These are phyloP conservation scores for Blastobotrys niveus DNA, from an alignment of 1,139 yeast genomes.

Conservation along the genomic window DNA sequence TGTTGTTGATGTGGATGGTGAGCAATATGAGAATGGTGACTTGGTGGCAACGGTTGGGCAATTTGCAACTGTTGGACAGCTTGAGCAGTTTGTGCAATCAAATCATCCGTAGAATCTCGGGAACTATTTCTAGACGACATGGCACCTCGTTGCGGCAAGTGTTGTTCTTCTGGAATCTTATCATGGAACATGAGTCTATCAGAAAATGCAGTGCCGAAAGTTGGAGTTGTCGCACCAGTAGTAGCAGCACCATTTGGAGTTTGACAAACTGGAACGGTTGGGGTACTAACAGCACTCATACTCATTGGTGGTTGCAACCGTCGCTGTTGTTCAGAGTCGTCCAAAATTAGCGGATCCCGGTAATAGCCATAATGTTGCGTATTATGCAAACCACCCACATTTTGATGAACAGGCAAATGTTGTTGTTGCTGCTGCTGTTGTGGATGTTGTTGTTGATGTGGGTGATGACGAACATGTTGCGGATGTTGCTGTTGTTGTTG, in stretches of 20 bases:
- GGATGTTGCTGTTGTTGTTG: background rate
- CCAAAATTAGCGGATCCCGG: conserved; percentile 5
- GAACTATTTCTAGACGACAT: background rate
- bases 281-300: conserved; percentile 3
- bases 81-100: conserved; percentile 9
- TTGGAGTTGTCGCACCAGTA: background rate
- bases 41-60: conserved; percentile 2
- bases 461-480: background rate
- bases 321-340: background rate
- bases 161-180: conserved; percentile 1
- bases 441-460: conserved; percentile 13
- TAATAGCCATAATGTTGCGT: conserved; percentile 12
- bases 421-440: conserved; percentile 11
- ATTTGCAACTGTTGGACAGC: conserved; percentile 12
- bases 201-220: background rate
- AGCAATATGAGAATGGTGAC: background rate
- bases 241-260: background rate
- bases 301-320: conserved; percentile 8
- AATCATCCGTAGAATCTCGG: conserved; percentile 1
- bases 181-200: too few species aligned
- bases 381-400: conserved; percentile 10
- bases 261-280: background rate
- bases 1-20: background rate
- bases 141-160: too few species aligned
- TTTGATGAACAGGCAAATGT: conserved; percentile 12